Conservation (phyloP, 179 eudicot genomes). For the Heliamphora ciliata region DNA sequence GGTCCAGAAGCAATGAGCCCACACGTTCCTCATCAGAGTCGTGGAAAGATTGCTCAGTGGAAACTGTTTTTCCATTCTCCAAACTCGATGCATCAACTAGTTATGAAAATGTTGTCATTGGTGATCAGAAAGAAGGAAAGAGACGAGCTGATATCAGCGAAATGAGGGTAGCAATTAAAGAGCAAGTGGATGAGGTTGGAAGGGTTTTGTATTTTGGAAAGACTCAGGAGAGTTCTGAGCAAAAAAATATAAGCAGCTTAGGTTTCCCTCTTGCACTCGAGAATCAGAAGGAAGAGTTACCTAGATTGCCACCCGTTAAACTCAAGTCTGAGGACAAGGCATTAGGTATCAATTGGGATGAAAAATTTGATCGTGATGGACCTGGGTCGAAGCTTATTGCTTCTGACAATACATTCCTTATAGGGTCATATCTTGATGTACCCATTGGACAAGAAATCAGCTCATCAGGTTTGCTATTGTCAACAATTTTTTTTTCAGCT, state of each 20-base stretch:
- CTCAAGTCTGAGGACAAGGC: constrained; percentile 79
- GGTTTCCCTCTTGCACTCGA: constrained; percentile 44
- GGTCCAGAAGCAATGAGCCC: constrained; percentile 43
- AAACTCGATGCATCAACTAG: constrained; percentile 41
- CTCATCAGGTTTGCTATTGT: constrained; percentile 32
- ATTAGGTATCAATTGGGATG: constrained; percentile 60
- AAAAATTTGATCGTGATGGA: constrained; percentile 55
- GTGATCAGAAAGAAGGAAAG: constrained; percentile 43
- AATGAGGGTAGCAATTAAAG: constrained; percentile 61
- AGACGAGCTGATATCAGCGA: constrained; percentile 40
- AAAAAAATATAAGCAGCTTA: constrained; percentile 41
- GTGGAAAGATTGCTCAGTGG: constrained; percentile 63
- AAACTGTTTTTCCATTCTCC: constrained; percentile 72
- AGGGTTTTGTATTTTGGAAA: constrained; percentile 68
- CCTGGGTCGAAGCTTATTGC: constrained; percentile 26
- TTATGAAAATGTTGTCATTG: constrained; percentile 34
- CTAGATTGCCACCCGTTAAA: constrained; percentile 84
- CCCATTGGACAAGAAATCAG: constrained; percentile 52
- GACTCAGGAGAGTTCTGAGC: constrained; percentile 47
- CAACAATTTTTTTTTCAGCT: not conserved
- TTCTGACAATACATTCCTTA: constrained; percentile 37
- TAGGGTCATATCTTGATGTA: constrained; percentile 55
- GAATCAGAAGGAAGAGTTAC: constrained; percentile 72
- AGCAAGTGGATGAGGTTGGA: constrained; percentile 86
- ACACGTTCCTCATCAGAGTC: constrained; percentile 38